Evolutionary conservation across 768 basidiomycete genomes (phyloP), one percentile per base, ranked within the genome.

Genomic region (Sporobolomyces pararoseus): DNA sequence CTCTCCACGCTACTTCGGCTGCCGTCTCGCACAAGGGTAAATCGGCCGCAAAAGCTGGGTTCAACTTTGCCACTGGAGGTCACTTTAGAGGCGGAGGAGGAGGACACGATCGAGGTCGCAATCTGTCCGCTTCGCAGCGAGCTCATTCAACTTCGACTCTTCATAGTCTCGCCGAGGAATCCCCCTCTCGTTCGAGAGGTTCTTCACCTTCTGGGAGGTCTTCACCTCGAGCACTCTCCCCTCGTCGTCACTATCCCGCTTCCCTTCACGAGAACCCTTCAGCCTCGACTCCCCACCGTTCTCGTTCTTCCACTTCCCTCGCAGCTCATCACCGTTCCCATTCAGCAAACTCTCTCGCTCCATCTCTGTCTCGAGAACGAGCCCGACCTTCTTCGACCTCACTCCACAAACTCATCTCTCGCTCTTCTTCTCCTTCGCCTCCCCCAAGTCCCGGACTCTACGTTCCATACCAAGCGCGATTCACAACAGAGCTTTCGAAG

Each of bases 401-500:
- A 13, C 29, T 37, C 1, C 35, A 65, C 44, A 16, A 54, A 14
- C 64, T 42, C 50, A 16, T 55, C 27, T 35, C 51, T 23, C 31
- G 34, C n/a, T 12, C 59, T 21, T 68, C 52, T 5, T 46, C 23
- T n/a, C 42, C 42, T n/a, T 62, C 66, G 12, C 59, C 59, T 29
- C 65, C 29, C 4, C 31, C 58, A 3, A 25, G n/a, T 47, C 59
- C 52, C 39, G 50, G 63, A 16, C 13, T 27, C 12, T 34, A 55
- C n/a, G 53, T 70, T 3, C 69, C 69, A 17, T 65, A 70, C 37
- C 52, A 54, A 17, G 16, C 64, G 23, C 60, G 65, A 25, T 49
- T 70, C 47, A 62, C 46, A n/a, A 62, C 52, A 13, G 69, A 70
- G 53, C 17, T 70, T 1, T 54, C 44, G 23, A 65, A 76, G 63